Evolutionary conservation across 805 yeast species (phyloP).

Genomic region (Candida jianshihensis): DNA sequence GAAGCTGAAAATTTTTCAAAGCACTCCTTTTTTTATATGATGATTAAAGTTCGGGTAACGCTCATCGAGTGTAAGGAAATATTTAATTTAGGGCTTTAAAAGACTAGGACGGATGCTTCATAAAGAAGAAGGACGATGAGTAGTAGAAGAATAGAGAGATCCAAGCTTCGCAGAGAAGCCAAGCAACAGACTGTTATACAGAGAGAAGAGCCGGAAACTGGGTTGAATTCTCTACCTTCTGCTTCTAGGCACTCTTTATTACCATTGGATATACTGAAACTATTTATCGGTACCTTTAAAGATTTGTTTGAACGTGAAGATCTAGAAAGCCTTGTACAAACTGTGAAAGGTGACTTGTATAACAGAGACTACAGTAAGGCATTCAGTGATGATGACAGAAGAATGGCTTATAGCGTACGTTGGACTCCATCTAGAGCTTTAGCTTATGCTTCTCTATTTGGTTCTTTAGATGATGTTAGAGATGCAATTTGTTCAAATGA

Average conservation of each 20-base stretch:
- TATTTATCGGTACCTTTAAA: slow-evolving; percentile 18
- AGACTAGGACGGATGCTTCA: background rate
- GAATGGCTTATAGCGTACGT: slow-evolving; percentile 72
- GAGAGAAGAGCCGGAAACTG: background rate
- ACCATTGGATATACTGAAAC: slow-evolving; percentile 16
- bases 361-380: slow-evolving; percentile 68
- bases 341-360: slow-evolving; percentile 61
- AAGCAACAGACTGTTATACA: slow-evolving; percentile 5
- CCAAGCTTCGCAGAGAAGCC: slow-evolving; percentile 8
- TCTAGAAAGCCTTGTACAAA: slow-evolving; percentile 43
- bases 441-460: slow-evolving; percentile 63
- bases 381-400: slow-evolving; percentile 52
- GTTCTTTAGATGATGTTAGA: slow-evolving; percentile 38
- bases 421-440: slow-evolving; percentile 85
- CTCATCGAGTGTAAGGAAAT: slow-evolving; percentile 1
- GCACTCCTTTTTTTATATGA: slow-evolving; percentile 1
- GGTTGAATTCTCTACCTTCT: slow-evolving; percentile 11
- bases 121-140: slow-evolving; percentile 2
- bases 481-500: slow-evolving; percentile 25
- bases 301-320: slow-evolving; percentile 16
- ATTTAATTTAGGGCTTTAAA: background rate
- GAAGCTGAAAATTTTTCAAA: slow-evolving; percentile 7
- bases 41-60: slow-evolving; percentile 3
- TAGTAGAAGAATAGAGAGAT: slow-evolving; percentile 19
- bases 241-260: slow-evolving; percentile 14